These are phyloP conservation scores for Moricandia arvensis DNA, from an alignment of 345 rosid species.

Conservation along the genomic window DNA sequence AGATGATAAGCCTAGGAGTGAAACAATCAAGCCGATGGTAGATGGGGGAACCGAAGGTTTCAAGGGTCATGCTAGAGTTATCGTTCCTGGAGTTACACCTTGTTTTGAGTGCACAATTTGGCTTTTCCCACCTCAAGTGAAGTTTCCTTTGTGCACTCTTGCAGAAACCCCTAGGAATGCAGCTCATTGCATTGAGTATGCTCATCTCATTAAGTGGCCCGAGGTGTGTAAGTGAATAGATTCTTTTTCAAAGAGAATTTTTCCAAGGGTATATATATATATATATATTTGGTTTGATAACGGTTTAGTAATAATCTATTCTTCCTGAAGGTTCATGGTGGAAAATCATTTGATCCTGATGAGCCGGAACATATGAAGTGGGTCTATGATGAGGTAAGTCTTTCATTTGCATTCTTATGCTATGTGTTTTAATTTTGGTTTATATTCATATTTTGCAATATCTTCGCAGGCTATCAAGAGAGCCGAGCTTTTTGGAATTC, in stretches of 20 bases:
- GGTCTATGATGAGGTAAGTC: constrained; percentile 80
- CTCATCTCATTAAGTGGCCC: constrained; percentile 92
- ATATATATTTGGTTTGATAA: constrained; percentile 3
- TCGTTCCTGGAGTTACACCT: constrained; percentile 83
- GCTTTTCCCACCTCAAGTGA: constrained; percentile 99
- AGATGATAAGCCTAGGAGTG: constrained; percentile 70
- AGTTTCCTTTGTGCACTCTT: constrained; percentile 93
- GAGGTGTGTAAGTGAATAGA: constrained; percentile 51
- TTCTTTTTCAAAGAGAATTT: neutral
- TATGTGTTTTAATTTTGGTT: constrained; percentile 17
- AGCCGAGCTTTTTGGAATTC: constrained; percentile 96
- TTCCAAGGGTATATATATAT: neutral
- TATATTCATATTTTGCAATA: constrained; percentile 14
- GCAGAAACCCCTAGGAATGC: constrained; percentile 98
- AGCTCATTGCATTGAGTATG: constrained; percentile 98
- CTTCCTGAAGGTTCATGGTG: constrained; percentile 61
- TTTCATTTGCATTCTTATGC: constrained; percentile 12
- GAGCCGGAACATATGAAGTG: constrained; percentile 92
- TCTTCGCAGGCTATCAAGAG: constrained; percentile 81
- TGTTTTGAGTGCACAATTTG: constrained; percentile 96
- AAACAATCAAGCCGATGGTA: constrained; percentile 85
- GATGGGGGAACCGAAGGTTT: constrained; percentile 99
- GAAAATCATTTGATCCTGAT: constrained; percentile 88
- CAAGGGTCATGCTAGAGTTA: constrained; percentile 97
- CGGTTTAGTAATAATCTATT: neutral